Evolutionary conservation across 1,284 basidiomycete species (phyloP).

Genomic region (Trametes polyzona): DNA sequence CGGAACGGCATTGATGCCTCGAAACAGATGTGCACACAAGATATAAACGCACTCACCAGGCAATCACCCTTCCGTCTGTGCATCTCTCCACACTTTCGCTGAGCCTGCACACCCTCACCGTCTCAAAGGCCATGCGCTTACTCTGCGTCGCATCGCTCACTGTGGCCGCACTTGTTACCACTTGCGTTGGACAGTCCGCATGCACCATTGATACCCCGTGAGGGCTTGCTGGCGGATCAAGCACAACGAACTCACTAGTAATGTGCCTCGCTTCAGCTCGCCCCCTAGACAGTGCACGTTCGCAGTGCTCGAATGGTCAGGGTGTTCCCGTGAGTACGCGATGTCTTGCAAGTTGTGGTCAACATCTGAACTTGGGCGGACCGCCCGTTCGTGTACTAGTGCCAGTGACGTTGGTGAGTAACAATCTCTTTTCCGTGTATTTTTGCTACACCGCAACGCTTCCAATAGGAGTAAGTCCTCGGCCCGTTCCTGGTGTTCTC

Average conservation of each 20-base stretch:
- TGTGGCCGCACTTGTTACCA: too few species aligned
- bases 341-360: not conserved
- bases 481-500: not conserved
- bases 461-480: not conserved
- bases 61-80: too few species aligned
- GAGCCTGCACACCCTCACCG: too few species aligned
- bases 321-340: not conserved
- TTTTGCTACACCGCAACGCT: not conserved
- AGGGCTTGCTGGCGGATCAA: too few species aligned
- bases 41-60: too few species aligned
- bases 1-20: too few species aligned
- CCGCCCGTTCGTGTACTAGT: not conserved
- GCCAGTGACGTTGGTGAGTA: not conserved
- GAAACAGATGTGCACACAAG: too few species aligned
- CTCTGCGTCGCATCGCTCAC: too few species aligned
- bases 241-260: not conserved
- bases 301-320: not conserved
- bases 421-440: not conserved
- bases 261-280: not conserved
- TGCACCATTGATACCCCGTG: not conserved
- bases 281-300: not conserved
- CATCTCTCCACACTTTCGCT: too few species aligned
- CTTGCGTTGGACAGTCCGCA: slow-evolving; percentile 32
- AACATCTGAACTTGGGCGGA: too few species aligned
- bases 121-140: too few species aligned